These are phyloP conservation scores for Gnaphalium uliginosum DNA, from an alignment of 129 eudicot genomes.

Conservation along the genomic window DNA sequence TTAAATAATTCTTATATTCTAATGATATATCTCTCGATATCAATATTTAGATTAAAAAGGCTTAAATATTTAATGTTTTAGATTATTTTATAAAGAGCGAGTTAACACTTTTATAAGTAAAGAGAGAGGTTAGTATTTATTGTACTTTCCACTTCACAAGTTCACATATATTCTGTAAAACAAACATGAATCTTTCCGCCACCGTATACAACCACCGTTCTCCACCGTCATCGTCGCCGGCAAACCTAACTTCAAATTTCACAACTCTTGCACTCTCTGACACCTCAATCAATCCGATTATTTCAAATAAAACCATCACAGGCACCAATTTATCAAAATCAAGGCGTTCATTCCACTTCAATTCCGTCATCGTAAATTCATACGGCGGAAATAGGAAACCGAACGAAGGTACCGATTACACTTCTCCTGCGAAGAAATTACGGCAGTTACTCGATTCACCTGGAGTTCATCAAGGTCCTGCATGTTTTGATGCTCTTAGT, in stretches of 20 bases:
- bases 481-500: constrained; percentile 88
- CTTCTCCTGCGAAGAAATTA: constrained; percentile 53
- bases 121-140: too few species aligned
- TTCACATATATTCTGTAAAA: neutral
- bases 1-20: too few species aligned
- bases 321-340: neutral
- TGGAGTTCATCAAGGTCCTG: constrained; percentile 96
- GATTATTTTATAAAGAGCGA: too few species aligned
- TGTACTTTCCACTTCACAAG: too few species aligned
- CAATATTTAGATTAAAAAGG: too few species aligned
- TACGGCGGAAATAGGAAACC: constrained; percentile 30
- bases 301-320: neutral
- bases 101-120: too few species aligned
- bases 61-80: too few species aligned
- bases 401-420: constrained; percentile 5
- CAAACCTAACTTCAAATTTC: constrained; percentile 17
- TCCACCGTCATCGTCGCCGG: constrained; percentile 29
- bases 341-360: constrained; percentile 13
- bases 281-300: constrained; percentile 13
- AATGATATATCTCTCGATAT: too few species aligned
- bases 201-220: constrained; percentile 19
- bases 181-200: constrained; percentile 24
- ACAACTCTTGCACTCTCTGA: neutral
- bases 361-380: constrained; percentile 18
- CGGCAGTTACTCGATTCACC: constrained; percentile 69